Evolutionary conservation across 148 eudicot genomes (phyloP).

Genomic region (Vaccinium myrtillus): DNA sequence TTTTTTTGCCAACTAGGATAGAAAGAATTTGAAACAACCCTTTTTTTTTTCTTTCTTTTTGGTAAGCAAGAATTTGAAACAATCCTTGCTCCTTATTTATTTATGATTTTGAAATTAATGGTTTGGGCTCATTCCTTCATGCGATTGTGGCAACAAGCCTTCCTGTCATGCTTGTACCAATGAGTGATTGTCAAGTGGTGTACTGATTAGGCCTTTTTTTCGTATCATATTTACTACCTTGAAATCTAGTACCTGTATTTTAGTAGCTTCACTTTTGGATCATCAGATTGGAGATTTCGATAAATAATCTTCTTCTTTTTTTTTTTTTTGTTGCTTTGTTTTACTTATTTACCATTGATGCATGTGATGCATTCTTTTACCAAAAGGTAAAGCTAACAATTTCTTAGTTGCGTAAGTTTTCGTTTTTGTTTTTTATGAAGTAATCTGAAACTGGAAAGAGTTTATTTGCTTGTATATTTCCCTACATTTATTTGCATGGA

Average conservation of each 20-base stretch:
- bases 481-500: background rate
- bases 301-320: background rate
- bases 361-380: background rate
- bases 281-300: background rate
- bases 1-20: background rate
- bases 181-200: background rate
- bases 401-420: background rate
- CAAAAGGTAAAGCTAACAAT: background rate
- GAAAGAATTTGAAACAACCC: background rate
- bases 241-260: background rate
- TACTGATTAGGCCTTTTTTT: background rate
- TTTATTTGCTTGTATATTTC: background rate
- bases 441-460: background rate
- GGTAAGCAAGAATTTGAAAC: no score
- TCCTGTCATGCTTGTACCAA: no score
- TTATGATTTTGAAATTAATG: background rate
- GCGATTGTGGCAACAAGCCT: no score
- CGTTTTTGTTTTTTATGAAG: background rate
- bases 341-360: background rate
- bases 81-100: background rate
- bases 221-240: background rate
- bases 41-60: no score
- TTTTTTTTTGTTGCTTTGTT: background rate
- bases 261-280: background rate
- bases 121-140: background rate